Conservation (phyloP, 805 yeast genomes). For the Starmerella potacharoeniae region DNA sequence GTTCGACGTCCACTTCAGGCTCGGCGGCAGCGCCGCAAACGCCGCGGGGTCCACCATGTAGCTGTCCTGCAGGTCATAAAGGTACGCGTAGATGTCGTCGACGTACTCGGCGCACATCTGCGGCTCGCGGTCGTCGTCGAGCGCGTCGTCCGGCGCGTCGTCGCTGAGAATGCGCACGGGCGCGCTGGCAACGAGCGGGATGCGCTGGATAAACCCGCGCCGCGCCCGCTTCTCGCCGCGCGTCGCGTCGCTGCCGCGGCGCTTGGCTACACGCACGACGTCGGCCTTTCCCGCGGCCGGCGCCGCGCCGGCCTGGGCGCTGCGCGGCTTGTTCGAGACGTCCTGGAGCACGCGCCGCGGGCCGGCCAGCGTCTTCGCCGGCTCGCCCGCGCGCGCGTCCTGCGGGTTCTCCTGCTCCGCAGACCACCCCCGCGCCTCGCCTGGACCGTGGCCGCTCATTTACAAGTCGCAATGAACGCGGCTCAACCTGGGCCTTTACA, state of each 20-base stretch:
- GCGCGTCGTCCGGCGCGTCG: conserved; percentile 6
- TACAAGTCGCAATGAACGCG: neutral
- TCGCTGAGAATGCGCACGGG: neutral
- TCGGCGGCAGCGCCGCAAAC: conserved; percentile 48
- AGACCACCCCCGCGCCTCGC: neutral
- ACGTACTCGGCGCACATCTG: conserved; percentile 91
- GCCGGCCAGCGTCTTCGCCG: neutral
- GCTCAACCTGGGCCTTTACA: neutral
- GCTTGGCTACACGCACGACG: neutral
- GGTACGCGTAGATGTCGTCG: conserved; percentile 69
- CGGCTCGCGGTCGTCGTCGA: conserved; percentile 32
- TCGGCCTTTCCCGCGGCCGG: neutral
- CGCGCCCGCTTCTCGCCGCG: neutral
- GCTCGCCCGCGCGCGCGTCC: neutral
- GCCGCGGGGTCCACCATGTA: conserved; percentile 55
- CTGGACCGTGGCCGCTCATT: neutral
- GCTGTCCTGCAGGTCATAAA: conserved; percentile 57
- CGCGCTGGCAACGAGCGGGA: neutral
- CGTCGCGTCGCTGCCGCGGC: neutral
- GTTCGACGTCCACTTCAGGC: conserved; percentile 56
- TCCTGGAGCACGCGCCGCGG: conserved; percentile 6
- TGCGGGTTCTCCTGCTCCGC: conserved; percentile 1
- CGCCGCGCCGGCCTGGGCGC: neutral
- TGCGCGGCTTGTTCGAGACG: conserved; percentile 1
- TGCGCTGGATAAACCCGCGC: conserved; percentile 1